Percentiles rank a stretch among this genome's conserved stretches.
phyloP scores from a whole-genome alignment of 805 yeast genomes.

The Zygotorulaspora danielsina region DNA sequence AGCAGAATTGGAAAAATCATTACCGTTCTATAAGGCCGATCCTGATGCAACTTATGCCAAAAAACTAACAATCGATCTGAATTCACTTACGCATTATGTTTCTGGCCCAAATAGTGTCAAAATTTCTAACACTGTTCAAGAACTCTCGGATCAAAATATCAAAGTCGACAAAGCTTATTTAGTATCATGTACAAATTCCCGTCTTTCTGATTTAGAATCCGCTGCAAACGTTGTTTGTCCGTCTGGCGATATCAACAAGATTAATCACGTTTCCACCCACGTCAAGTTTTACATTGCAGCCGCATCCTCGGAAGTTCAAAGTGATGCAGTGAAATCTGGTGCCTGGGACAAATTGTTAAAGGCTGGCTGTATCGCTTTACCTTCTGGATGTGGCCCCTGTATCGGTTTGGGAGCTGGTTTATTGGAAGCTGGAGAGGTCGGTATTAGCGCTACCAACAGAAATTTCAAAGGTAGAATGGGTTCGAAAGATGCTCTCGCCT shows the following conservation, averaged over 20 bases:
- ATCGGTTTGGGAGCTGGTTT: conserved; percentile 95
- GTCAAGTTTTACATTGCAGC: conserved; percentile 98
- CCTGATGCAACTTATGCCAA: conserved; percentile 83
- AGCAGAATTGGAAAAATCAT: conserved; percentile 30
- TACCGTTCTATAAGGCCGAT: conserved; percentile 47
- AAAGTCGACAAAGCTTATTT: conserved; percentile 89
- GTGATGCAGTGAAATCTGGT: conserved; percentile 85
- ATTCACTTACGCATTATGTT: conserved; percentile 77
- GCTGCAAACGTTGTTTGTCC: conserved; percentile 81
- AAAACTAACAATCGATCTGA: conserved; percentile 73
- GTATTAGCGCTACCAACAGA: conserved; percentile 97
- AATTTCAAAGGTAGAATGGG: conserved; percentile 99
- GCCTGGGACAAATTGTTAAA: conserved; percentile 87
- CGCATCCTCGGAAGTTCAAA: conserved; percentile 89
- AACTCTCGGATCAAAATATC: conserved; percentile 66
- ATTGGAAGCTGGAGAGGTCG: conserved; percentile 92
- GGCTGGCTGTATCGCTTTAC: conserved; percentile 92
- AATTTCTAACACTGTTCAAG: conserved; percentile 72
- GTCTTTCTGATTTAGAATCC: conserved; percentile 86
- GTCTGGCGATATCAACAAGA: conserved; percentile 25
- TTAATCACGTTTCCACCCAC: conserved; percentile 72
- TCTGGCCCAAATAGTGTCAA: conserved; percentile 98
- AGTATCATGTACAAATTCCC: conserved; percentile 96
- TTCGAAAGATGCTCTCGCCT: conserved; percentile 91
- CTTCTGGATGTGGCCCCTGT: conserved; percentile 99